Evolutionary conservation across 306 rosid species (phyloP).

Genomic region (Corylus heterophylla): DNA sequence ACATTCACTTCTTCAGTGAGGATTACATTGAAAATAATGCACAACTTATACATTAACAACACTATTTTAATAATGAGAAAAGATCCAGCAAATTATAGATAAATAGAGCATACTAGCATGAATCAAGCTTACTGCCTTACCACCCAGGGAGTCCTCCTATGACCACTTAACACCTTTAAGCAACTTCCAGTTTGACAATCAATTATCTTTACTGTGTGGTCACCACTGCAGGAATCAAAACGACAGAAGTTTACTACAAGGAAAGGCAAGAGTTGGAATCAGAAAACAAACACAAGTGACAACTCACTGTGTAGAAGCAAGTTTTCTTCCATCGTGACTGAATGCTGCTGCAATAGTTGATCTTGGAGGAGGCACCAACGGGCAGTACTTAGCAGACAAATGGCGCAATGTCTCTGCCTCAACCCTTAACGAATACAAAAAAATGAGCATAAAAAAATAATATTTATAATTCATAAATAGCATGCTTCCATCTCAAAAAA

Average conservation of each 20-base stretch:
- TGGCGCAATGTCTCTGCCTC: constrained; percentile 54
- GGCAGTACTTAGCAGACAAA: constrained; percentile 48
- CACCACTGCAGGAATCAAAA: constrained; percentile 40
- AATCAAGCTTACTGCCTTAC: constrained; percentile 32
- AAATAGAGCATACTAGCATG: neutral
- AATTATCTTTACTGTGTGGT: constrained; percentile 49
- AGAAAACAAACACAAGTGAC: constrained; percentile 12
- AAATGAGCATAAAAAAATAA: constrained; percentile 22
- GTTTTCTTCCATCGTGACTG: constrained; percentile 46
- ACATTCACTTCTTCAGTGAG: neutral
- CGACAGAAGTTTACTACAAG: constrained; percentile 19
- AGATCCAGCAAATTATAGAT: neutral
- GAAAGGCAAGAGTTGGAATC: constrained; percentile 8
- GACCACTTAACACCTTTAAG: constrained; percentile 49
- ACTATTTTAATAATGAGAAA: neutral
- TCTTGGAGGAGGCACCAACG: constrained; percentile 48
- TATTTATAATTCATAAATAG: neutral
- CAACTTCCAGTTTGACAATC: constrained; percentile 48
- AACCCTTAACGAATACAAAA: constrained; percentile 42
- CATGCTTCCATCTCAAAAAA: neutral
- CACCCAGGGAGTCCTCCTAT: constrained; percentile 58
- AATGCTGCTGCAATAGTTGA: constrained; percentile 58
- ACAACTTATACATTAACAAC: neutral
- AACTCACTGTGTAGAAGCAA: constrained; percentile 58
- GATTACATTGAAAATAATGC: neutral